Conservation (phyloP, 495 filamentous ascomycete species). For the Durotheca rogersii region DNA sequence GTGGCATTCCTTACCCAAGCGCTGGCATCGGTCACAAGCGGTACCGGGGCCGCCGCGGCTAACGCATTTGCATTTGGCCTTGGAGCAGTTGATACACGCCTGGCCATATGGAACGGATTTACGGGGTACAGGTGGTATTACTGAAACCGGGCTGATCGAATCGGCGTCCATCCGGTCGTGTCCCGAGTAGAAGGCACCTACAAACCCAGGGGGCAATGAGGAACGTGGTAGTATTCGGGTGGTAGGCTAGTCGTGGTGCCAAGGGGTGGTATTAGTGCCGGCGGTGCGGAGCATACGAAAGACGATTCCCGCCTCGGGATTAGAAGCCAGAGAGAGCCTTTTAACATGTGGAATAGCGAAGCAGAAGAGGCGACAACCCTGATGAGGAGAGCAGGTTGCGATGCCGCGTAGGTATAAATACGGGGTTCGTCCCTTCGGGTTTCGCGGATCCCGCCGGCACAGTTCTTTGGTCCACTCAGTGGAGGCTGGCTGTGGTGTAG, state of each 20-base stretch:
- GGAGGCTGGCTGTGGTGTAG: too few relatives aligned
- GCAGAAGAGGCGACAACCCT: not conserved
- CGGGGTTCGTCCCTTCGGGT: conserved; percentile 2
- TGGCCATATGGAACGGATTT: conserved; percentile 42
- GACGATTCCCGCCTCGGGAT: conserved; percentile 6
- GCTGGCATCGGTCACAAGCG: conserved; percentile 56
- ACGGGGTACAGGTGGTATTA: conserved; percentile 3
- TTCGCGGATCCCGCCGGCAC: conserved; percentile 2
- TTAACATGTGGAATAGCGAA: not conserved
- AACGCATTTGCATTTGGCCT: conserved; percentile 59
- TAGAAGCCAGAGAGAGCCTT: not conserved
- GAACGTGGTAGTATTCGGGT: too few relatives aligned
- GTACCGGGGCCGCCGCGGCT: conserved; percentile 33
- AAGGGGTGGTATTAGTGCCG: conserved; percentile 2
- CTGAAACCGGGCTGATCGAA: conserved; percentile 7
- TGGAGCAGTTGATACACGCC: conserved; percentile 57
- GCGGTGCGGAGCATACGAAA: not conserved
- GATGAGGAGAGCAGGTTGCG: not conserved
- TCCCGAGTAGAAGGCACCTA: not conserved
- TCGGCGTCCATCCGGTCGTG: conserved; percentile 19
- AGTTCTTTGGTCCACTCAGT: not conserved
- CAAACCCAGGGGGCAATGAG: not conserved
- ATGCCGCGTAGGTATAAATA: not conserved
- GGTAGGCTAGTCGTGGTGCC: conserved; percentile 1
- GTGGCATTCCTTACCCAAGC: conserved; percentile 43